These are phyloP conservation scores for Cercophora scortea DNA, from an alignment of 495 filamentous ascomycete genomes.

Conservation along the genomic window DNA sequence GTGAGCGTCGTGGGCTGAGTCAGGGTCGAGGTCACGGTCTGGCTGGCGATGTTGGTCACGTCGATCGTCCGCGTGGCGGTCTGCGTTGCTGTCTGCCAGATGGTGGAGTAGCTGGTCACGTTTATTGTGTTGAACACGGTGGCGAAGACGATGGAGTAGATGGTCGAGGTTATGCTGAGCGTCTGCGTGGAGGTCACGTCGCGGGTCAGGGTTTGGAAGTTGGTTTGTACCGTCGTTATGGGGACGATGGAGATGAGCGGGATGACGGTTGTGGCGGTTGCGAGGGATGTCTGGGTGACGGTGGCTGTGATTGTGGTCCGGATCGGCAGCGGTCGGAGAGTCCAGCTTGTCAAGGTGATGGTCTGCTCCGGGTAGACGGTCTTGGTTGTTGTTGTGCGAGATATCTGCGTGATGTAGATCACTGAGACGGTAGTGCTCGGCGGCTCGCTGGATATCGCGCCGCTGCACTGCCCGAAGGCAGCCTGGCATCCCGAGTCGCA, in stretches of 20 bases:
- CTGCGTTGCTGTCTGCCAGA: conserved; percentile 5
- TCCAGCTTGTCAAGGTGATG: conserved; percentile 5
- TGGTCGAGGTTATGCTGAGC: conserved; percentile 6
- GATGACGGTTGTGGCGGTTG: conserved; percentile 2
- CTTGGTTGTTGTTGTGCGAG: conserved; percentile 1
- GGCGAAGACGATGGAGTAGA: conserved; percentile 10
- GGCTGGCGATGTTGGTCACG: conserved; percentile 2
- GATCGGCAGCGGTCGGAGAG: conserved; percentile 5
- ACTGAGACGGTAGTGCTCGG: background rate
- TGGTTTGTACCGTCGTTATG: conserved; percentile 3
- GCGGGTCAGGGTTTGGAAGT: background rate
- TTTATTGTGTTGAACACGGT: conserved; percentile 13
- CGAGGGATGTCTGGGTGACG: conserved; percentile 1
- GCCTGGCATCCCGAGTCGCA: conserved; percentile 21
- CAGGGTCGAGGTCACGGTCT: conserved; percentile 8
- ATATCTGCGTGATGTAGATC: conserved; percentile 8
- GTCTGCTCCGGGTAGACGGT: background rate
- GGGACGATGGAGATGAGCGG: conserved; percentile 2
- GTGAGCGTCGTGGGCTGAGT: conserved; percentile 5
- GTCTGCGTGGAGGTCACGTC: conserved; percentile 6
- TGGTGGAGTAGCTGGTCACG: conserved; percentile 7
- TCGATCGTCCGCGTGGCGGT: conserved; percentile 4
- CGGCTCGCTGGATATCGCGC: background rate
- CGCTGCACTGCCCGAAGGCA: conserved; percentile 20
- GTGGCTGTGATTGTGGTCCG: conserved; percentile 4